A percentile compares a stretch with the other conserved stretches of the same genome.
Conservation (phyloP, 2,329 filamentous ascomycete species). For the Fusarium brachygibbosum region DNA sequence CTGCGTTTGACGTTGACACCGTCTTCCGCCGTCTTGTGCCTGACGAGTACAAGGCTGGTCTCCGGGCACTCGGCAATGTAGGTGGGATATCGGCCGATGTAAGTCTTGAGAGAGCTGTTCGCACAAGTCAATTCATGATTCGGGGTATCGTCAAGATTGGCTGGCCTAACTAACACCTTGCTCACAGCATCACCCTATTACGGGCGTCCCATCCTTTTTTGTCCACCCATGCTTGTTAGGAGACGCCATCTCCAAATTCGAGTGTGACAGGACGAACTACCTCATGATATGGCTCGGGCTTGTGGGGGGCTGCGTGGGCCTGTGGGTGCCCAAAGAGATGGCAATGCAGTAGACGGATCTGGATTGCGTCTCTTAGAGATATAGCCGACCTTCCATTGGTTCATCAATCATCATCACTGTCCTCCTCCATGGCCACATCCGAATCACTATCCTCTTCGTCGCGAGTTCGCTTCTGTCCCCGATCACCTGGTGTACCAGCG, state of each 20-base stretch:
- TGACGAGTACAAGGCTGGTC: constrained; percentile 70
- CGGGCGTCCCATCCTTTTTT: constrained; percentile 84
- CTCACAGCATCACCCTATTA: constrained; percentile 83
- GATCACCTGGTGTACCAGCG: constrained; percentile 66
- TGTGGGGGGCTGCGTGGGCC: constrained; percentile 82
- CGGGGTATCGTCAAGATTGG: constrained; percentile 50
- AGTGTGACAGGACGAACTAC: constrained; percentile 76
- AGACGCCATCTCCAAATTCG: constrained; percentile 79
- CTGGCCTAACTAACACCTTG: constrained; percentile 57
- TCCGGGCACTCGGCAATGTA: constrained; percentile 73
- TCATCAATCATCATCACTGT: constrained; percentile 77
- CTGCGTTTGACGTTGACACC: constrained; percentile 73
- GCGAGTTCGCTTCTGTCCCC: constrained; percentile 78
- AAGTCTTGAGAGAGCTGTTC: constrained; percentile 59
- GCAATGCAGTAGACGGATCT: constrained; percentile 55
- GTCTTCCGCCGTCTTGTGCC: constrained; percentile 80
- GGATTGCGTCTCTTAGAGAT: constrained; percentile 32
- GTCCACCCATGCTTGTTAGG: constrained; percentile 93
- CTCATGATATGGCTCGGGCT: constrained; percentile 91
- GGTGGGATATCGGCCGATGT: constrained; percentile 84
- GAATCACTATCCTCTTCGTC: constrained; percentile 76
- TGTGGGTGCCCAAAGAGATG: constrained; percentile 82
- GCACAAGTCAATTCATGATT: constrained; percentile 51
- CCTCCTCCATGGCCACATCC: constrained; percentile 77
- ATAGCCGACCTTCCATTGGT: constrained; percentile 34